Conservation (phyloP, 106 monocot genomes). For the Dioscorea alata region DNA sequence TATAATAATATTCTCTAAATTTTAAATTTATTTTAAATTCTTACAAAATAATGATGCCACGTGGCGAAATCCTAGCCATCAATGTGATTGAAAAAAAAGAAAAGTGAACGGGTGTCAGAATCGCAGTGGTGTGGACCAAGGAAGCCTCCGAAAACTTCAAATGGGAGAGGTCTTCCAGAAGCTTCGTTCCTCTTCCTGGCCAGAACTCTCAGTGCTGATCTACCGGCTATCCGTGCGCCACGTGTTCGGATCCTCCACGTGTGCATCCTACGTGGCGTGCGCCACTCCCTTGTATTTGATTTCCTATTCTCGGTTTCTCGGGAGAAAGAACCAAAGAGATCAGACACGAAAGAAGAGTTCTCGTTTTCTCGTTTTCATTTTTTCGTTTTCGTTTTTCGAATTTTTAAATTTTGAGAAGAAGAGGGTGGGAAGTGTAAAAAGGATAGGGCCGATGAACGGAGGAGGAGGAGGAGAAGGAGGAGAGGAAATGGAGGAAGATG, state of each 20-base stretch:
- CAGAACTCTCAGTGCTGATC: conserved; percentile 13
- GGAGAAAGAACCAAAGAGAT: not conserved
- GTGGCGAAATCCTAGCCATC: too few relatives aligned
- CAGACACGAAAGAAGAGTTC: not conserved
- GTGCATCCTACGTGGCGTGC: conserved; percentile 49
- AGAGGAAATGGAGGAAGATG: conserved; percentile 21
- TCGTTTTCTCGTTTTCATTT: not conserved
- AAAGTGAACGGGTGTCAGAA: not conserved
- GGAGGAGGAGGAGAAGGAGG: conserved; percentile 28
- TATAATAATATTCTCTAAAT: too few relatives aligned
- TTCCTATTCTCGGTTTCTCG: not conserved
- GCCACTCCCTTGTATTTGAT: conserved; percentile 23
- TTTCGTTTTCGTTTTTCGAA: not conserved
- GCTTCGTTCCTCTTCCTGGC: conserved; percentile 52
- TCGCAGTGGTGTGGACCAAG: not conserved
- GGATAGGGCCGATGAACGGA: conserved; percentile 6
- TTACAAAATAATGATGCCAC: too few relatives aligned
- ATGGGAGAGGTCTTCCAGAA: conserved; percentile 39
- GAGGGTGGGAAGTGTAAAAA: not conserved
- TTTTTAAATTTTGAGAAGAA: not conserved
- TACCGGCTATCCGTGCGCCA: conserved; percentile 26
- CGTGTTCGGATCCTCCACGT: conserved; percentile 26
- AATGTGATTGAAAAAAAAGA: too few relatives aligned
- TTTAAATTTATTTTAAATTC: too few relatives aligned
- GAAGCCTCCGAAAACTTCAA: not conserved